Evolutionary conservation across 345 rosid genomes (phyloP), one percentile per base, ranked within the genome.

Genomic region (Populus tremula): DNA sequence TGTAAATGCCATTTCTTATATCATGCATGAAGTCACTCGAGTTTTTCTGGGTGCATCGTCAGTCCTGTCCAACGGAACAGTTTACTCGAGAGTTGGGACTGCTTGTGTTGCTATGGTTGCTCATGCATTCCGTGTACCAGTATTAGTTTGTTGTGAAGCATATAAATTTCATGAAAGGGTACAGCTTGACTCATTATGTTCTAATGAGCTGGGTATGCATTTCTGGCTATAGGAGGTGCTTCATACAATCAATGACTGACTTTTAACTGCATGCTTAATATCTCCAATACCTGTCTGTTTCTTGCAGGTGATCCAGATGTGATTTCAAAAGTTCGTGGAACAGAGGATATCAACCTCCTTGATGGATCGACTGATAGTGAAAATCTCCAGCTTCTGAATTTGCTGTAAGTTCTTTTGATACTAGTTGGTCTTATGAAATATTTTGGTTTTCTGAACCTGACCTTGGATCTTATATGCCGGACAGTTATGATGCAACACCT

Each of bases 31-130:
- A 87, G 98, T 89, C 78, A 92, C 96, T 76, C 85, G 88, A 79
- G 99, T 96, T 76, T 91, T 96, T 87, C 74, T 96, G 81, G 99
- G 98, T 20, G 98, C 99, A 23, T 90, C 96, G 21, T 93, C 99
- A 8, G 92, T 96, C 80, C 86, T 96, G 87, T 93, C 96, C n/a
- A 96, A 93, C 83, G 98, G 98, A 77, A 93, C 99, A 20, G 93
- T 93, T 62, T 96, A 89, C 82, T 96, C 99, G 1, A 89, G 98
- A 74, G 98, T 92, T 21, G 99, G 99, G 67, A 93, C 99, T 59
- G 98, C 99, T 45, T 90, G 90, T 83, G 90, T 96, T 75, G 99
- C 98, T 43, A 93, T 96, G 98, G 98, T 91, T 80, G 98, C 99
- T 27, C 94, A 86, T 87, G 96, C 92, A 7, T 92, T 91, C 71